Conservation (phyloP, 2,329 filamentous ascomycete genomes). For the Fusarium mexicanum region DNA sequence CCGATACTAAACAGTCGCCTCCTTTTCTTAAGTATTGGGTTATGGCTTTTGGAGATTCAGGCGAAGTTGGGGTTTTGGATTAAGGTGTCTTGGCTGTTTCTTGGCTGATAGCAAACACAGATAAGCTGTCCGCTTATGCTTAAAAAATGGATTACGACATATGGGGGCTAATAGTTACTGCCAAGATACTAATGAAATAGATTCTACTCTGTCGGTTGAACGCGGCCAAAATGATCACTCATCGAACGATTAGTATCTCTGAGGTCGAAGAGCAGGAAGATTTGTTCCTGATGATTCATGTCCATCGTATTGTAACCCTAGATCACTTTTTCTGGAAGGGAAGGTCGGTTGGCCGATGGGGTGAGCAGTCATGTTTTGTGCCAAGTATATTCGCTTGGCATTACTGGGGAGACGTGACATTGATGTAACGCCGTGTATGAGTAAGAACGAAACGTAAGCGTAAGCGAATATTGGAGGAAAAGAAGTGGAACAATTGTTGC, state of each 20-base stretch:
- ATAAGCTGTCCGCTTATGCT: not conserved
- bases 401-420: not conserved
- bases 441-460: not conserved
- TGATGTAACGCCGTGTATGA: not conserved
- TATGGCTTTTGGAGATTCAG: not conserved
- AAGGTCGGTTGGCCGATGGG: not conserved
- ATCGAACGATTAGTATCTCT: fast-evolving
- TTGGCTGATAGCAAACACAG: not conserved
- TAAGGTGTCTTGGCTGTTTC: not conserved
- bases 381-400: not conserved
- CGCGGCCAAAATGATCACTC: not conserved
- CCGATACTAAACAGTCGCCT: not conserved
- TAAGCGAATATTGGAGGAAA: not conserved
- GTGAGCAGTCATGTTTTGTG: not conserved
- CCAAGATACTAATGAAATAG: not conserved
- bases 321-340: not conserved
- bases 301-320: not conserved
- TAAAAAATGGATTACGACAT: not conserved
- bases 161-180: not conserved
- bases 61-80: not conserved
- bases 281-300: not conserved
- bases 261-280: fast-evolving
- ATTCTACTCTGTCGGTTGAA: not conserved
- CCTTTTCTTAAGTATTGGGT: not conserved
- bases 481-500: not conserved